Evolutionary conservation across 768 basidiomycete species (phyloP), one percentile per base, ranked within the genome.

Genomic region (Crassisporium funariophilum): DNA sequence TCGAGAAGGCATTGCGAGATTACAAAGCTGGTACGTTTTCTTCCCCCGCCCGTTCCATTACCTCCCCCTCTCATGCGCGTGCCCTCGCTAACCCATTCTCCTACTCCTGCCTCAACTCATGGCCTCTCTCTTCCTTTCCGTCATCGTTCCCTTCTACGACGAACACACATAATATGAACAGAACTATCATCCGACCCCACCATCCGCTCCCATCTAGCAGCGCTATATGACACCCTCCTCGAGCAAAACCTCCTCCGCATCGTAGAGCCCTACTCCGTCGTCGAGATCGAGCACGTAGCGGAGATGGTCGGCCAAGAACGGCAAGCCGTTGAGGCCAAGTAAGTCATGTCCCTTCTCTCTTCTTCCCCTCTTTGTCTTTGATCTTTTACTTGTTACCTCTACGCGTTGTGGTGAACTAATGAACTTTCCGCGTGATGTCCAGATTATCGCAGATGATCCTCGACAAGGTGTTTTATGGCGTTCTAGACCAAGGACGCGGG

Each of bases 391-490:
- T 10, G 17, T 17, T 19, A 10, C 44, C 46, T 27, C n/a, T n/a
- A n/a, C n/a, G n/a, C n/a, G n/a, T n/a, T n/a, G n/a, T n/a, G n/a
- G n/a, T n/a, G n/a, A n/a, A n/a, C n/a, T n/a, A n/a, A 31, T 31
- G 3, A 5, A 31, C 29, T 31, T 2, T 11, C 5, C 5, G 5
- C 29, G 8, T 23, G 27, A 2, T 25, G 15, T 22, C 4, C 56
- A 95, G 95, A 63, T 71, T 98, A 20, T 93, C 90, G 22, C 95
- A 99, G 64, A 98, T 99, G 95, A 99, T 98, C 52, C 73, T 98
- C 27, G 95, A 98, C 69, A 95, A 95, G 57, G 83, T 95, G 2
- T 81, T 98, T 53, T 81, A 91, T 52, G 95, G 95, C 4, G 94
- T 99, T 1, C 76, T 99, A n/a, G 95, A 98, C 64, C 95, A 98